A percentile compares a stretch with the other conserved stretches of the same genome.
These are phyloP conservation scores for Trypanosomatidae sp. DNA, from an alignment of 208 protist genomes.

Conservation along the genomic window DNA sequence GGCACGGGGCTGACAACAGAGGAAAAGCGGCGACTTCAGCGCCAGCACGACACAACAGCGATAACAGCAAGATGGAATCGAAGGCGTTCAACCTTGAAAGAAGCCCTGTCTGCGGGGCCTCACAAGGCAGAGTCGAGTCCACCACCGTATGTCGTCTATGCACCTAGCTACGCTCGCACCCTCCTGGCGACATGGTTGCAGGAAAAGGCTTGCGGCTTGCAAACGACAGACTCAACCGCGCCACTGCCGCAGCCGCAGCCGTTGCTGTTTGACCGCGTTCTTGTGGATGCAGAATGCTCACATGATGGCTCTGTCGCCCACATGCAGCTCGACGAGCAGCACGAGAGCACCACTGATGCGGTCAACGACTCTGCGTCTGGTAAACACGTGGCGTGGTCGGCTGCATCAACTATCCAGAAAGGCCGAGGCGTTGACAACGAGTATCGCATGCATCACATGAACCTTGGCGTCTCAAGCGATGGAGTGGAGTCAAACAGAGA, in stretches of 20 bases:
- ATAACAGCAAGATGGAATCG: conserved; percentile 8
- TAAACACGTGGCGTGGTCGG: background rate
- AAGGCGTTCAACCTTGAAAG: background rate
- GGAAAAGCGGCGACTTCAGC: conserved; percentile 25
- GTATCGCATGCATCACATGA: conserved; percentile 68
- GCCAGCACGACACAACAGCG: background rate
- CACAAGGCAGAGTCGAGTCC: background rate
- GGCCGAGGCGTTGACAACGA: conserved; percentile 53
- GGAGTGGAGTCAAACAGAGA: background rate
- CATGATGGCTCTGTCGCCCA: conserved; percentile 88
- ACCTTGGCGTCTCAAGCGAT: background rate
- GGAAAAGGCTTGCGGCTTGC: background rate
- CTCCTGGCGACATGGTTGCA: background rate
- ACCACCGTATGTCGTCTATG: conserved; percentile 18
- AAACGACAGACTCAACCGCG: background rate
- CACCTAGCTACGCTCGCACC: conserved; percentile 7
- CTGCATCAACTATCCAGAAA: conserved; percentile 7
- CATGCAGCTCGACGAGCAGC: conserved; percentile 32
- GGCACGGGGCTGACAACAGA: conserved; percentile 30
- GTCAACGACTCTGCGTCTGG: background rate
- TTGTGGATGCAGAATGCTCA: conserved; percentile 92
- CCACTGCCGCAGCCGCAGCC: background rate
- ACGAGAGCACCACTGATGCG: background rate
- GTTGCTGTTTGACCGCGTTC: conserved; percentile 72
- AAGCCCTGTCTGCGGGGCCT: background rate